phyloP scores from a whole-genome alignment of 2,329 filamentous ascomycete species.

The Chaetomiaceae sp. region DNA sequence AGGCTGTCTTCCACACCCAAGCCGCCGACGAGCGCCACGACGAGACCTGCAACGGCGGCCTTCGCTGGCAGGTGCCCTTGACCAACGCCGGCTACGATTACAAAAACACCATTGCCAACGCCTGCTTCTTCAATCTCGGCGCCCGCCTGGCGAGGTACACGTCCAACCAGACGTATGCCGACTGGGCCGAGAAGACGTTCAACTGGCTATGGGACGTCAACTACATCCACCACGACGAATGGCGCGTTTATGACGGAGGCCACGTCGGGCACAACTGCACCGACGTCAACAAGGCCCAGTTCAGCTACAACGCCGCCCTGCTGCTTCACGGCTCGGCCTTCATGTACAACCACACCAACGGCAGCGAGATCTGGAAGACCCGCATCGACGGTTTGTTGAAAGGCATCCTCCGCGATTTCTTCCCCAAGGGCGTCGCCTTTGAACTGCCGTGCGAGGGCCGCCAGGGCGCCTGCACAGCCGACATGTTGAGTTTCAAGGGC shows the following conservation, averaged over 20 bases:
- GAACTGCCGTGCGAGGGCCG: constrained; percentile 61
- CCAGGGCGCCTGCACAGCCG: constrained; percentile 57
- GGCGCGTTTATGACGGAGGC: constrained; percentile 59
- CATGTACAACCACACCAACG: constrained; percentile 62
- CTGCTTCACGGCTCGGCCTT: constrained; percentile 59
- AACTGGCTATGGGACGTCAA: constrained; percentile 53
- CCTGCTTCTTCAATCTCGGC: constrained; percentile 58
- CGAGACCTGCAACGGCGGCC: constrained; percentile 59
- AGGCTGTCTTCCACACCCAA: constrained; percentile 64
- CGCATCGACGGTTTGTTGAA: constrained; percentile 53
- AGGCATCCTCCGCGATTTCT: constrained; percentile 47
- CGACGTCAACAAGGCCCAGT: constrained; percentile 57
- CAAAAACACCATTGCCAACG: constrained; percentile 48
- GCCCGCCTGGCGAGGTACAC: constrained; percentile 70
- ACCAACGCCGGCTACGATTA: constrained; percentile 74
- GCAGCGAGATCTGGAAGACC: constrained; percentile 46
- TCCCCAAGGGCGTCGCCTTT: constrained; percentile 54
- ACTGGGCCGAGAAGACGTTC: constrained; percentile 57
- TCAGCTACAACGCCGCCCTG: constrained; percentile 62
- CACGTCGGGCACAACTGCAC: constrained; percentile 56
- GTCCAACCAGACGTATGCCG: constrained; percentile 57
- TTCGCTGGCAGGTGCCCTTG: constrained; percentile 73
- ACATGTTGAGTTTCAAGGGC: constrained; percentile 70
- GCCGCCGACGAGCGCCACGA: constrained; percentile 59
- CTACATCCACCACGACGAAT: constrained; percentile 53